Evolutionary conservation across 106 monocot genomes (phyloP).

Genomic region (Phalaenopsis aphrodite): DNA sequence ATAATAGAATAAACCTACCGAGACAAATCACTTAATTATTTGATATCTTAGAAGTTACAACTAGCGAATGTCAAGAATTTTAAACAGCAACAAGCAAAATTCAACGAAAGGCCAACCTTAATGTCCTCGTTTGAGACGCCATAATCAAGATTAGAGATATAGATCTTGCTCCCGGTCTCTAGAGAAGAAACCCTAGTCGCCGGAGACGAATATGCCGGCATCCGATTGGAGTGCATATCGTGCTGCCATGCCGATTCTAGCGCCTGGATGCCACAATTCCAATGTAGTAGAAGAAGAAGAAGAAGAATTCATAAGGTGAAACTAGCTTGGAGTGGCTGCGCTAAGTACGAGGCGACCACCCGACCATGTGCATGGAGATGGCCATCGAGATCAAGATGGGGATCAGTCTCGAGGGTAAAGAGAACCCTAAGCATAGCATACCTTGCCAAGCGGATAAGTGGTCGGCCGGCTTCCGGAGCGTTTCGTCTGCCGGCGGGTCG

Average conservation of each 20-base stretch:
- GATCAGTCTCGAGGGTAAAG: neutral
- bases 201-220: conserved; percentile 11
- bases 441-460: conserved; percentile 15
- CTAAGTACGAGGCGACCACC: conserved; percentile 1
- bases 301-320: conserved; percentile 15
- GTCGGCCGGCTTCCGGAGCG: conserved; percentile 11
- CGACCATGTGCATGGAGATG: conserved; percentile 1
- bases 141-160: conserved; percentile 75
- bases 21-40: neutral
- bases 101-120: conserved; percentile 26
- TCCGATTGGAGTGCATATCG: conserved; percentile 34
- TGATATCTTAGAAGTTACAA: neutral
- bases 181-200: conserved; percentile 30
- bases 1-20: neutral
- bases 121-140: conserved; percentile 76
- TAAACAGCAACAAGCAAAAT: neutral
- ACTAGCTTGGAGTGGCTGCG: conserved; percentile 11
- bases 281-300: conserved; percentile 17
- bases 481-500: conserved; percentile 12
- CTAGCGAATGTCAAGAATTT: neutral
- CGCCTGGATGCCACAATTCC: conserved; percentile 17
- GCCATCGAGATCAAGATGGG: conserved; percentile 10
- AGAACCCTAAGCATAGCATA: conserved; percentile 19
- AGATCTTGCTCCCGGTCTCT: conserved; percentile 83
- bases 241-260: conserved; percentile 24